Base-by-base conservation (phyloP, 2,329 filamentous ascomycete genomes). In the Zymoseptoria ardabiliae region DNA sequence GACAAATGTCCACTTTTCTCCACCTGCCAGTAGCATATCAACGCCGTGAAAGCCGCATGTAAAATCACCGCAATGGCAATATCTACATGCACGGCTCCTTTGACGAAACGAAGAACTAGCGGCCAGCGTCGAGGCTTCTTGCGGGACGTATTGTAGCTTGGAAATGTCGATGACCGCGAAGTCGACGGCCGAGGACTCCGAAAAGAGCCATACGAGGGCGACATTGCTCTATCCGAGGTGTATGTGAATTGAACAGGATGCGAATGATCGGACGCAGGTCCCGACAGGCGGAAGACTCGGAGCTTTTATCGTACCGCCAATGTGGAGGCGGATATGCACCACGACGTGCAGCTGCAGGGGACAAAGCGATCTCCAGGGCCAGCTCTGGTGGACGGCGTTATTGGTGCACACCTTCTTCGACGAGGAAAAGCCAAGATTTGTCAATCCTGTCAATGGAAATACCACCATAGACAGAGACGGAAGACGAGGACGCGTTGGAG, bases 31-130 rank as follows among this genome's bases (percentile, higher is more conserved):
- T 79, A 85, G 28, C 85, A 82, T 56, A 87, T 77, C 2, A 84
- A 70, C 1, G 79, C 81, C 3, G 84, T 81, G 66, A 86, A 84
- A 41, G 81, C 58, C 0, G 81, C 80, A 72, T 87, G 84, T 3
- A 84, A 70, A 17, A 80, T 57, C 8, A 87, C 81, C 2, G 84
- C 81, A 3, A 85, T 55, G 25, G 84, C 68, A 60, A 87, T 84
- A 41, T 81, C 79, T 59, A 72, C 73, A 70, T 87, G 85, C 57
- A 87, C 81, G 2, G 84, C 82, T 54, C 85, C 85, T 69, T 86
- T 86, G 69, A 82, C 79, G 72, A 87, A 85, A 62, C 85, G 80
- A 50, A 87, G 77, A 17, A 86, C 84, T 5, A 87, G 76, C 17
- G 85, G 85, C 77, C 84, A 82, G 72, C 85, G 82, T 3, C 76